Evolutionary conservation across 2,329 filamentous ascomycete genomes (phyloP).

Genomic region (Trichoderma atrobrunneum): DNA sequence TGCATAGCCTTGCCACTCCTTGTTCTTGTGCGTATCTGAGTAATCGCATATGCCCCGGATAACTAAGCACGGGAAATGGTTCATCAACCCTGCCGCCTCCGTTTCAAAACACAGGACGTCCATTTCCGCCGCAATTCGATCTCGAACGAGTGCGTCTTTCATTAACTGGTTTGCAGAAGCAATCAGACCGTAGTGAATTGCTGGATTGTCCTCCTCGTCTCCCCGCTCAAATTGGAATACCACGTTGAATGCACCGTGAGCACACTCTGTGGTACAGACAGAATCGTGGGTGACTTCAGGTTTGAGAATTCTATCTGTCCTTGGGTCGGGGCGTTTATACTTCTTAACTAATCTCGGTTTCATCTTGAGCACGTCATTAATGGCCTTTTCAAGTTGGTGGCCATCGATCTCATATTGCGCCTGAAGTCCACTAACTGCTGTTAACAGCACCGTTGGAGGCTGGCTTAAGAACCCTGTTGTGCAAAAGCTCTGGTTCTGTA

Average conservation of each 20-base stretch:
- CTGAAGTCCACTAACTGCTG: background rate
- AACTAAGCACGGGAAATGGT: background rate
- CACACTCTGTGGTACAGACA: background rate
- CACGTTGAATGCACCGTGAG: background rate
- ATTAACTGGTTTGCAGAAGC: background rate
- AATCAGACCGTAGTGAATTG: background rate
- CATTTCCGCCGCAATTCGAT: background rate
- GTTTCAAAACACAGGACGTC: background rate
- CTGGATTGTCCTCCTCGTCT: background rate
- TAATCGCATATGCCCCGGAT: background rate
- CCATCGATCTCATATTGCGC: background rate
- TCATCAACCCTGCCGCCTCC: background rate
- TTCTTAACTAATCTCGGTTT: background rate
- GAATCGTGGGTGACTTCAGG: background rate
- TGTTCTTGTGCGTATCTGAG: background rate
- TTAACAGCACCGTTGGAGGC: background rate
- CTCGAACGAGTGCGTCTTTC: background rate
- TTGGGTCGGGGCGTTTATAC: background rate
- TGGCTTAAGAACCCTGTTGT: background rate
- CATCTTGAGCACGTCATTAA: background rate
- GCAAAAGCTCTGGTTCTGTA: background rate
- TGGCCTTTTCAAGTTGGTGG: background rate
- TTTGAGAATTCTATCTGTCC: background rate
- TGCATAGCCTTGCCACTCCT: background rate
- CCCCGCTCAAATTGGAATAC: too few species aligned